These are phyloP conservation scores for Tilletiopsis washingtonensis DNA, from an alignment of 1,284 basidiomycete species.

Conservation along the genomic window DNA sequence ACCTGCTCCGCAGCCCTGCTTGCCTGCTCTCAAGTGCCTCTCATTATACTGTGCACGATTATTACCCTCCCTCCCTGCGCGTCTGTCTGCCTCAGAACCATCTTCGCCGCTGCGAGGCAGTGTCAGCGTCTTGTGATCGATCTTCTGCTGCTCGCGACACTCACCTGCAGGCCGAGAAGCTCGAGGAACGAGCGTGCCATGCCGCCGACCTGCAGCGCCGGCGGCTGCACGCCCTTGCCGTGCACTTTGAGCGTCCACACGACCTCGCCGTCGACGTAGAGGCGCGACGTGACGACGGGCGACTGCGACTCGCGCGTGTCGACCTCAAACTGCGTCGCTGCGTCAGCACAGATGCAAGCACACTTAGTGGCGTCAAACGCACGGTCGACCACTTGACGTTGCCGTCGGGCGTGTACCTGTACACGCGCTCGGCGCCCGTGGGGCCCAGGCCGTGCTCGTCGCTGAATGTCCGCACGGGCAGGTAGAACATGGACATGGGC, in stretches of 20 bases:
- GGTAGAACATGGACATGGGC: slow-evolving; percentile 56
- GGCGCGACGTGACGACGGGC: slow-evolving; percentile 52
- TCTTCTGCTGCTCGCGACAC: too few species aligned
- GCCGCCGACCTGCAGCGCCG: slow-evolving; percentile 36
- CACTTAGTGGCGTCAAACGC: background rate
- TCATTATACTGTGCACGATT: too few species aligned
- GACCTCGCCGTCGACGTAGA: slow-evolving; percentile 60
- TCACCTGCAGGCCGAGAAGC: slow-evolving; percentile 42
- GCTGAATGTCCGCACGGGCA: slow-evolving; percentile 43
- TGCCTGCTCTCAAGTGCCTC: too few species aligned
- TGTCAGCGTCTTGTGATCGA: too few species aligned
- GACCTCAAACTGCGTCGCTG: slow-evolving; percentile 56
- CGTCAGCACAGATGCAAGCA: background rate
- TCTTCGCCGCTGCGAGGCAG: too few species aligned
- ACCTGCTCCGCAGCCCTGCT: too few species aligned
- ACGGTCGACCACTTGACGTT: slow-evolving; percentile 52
- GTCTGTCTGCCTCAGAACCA: too few species aligned
- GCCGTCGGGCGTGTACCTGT: slow-evolving; percentile 54
- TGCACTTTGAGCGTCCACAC: slow-evolving; percentile 54
- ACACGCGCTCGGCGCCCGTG: slow-evolving; percentile 58
- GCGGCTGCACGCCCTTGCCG: slow-evolving; percentile 37
- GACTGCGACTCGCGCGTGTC: slow-evolving; percentile 58
- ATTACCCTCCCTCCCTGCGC: too few species aligned
- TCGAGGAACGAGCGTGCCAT: slow-evolving; percentile 43
- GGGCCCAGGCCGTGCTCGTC: slow-evolving; percentile 48